Evolutionary conservation across 805 yeast genomes (phyloP).

Genomic region (Ogataea glucozyma): DNA sequence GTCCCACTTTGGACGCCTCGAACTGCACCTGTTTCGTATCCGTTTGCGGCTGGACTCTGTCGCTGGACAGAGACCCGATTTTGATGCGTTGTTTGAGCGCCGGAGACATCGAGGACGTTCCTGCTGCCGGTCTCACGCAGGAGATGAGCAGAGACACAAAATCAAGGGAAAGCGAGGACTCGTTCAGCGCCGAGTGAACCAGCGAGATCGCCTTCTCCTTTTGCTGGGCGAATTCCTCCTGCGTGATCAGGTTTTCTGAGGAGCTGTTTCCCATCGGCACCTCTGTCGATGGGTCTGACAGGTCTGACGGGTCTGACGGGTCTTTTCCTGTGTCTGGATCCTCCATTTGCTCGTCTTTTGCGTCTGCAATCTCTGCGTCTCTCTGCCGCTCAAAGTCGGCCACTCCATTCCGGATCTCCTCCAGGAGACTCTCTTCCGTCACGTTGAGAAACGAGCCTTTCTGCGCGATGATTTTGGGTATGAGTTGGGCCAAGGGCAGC

Average conservation of each 20-base stretch:
- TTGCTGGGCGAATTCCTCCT: slow-evolving; percentile 47
- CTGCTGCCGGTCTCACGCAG: slow-evolving; percentile 80
- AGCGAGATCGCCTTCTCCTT: slow-evolving; percentile 54
- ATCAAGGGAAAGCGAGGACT: slow-evolving; percentile 84
- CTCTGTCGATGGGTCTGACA: slow-evolving; percentile 4
- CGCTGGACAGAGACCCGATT: slow-evolving; percentile 67
- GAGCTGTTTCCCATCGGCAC: slow-evolving; percentile 1
- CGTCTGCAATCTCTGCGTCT: slow-evolving; percentile 13
- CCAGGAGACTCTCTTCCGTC: slow-evolving; percentile 53
- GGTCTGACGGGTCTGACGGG: too few relatives aligned
- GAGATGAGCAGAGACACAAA: slow-evolving; percentile 83
- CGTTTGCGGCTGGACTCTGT: slow-evolving; percentile 36
- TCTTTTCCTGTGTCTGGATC: slow-evolving; percentile 14
- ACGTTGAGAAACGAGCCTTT: slow-evolving; percentile 59
- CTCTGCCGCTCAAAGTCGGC: slow-evolving; percentile 10
- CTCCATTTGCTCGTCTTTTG: slow-evolving; percentile 27
- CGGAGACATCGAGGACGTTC: slow-evolving; percentile 85
- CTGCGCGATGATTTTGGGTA: slow-evolving; percentile 60
- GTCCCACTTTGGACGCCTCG: slow-evolving; percentile 45
- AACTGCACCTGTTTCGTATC: slow-evolving; percentile 20
- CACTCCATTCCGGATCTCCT: slow-evolving; percentile 41
- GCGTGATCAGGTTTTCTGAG: slow-evolving; percentile 23
- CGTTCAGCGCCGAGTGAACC: slow-evolving; percentile 75
- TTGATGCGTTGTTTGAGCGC: slow-evolving; percentile 74
- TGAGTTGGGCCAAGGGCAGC: slow-evolving; percentile 47